Evolutionary conservation across 768 basidiomycete genomes (phyloP), one percentile per base, ranked within the genome.

Genomic region (Scleroderma citrinum): DNA sequence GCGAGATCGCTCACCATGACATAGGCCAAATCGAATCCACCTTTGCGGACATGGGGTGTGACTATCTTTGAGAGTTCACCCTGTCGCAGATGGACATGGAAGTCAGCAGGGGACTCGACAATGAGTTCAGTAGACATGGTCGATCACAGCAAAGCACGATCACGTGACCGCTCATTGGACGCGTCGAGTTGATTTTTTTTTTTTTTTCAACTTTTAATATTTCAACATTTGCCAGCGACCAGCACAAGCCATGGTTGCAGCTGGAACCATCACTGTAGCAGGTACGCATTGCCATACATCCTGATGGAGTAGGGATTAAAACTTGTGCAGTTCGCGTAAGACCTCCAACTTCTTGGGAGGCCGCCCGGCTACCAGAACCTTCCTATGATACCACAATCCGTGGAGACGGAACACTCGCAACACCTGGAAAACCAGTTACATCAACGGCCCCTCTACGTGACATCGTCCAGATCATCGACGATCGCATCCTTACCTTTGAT

Each of bases 61-160:
- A 98, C 92, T 13, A 98, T 78, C 47, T 79, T 70, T 21, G 86
- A 84, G 55, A 99, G 71, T 29, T 79, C 69, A 24, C 89, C 92
- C 64, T 98, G 92, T 36, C 96, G 82, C 24, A 99, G 82, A 67
- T 99, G 95, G 56, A 97, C 94, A 72, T 99, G 96, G 62, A 96
- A 95, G 72, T 93, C 92, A 29, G 89, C 86, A 14, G 92, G 90
- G 2, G 87, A 80, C 13, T 54, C 42, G 21, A 69, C 45, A 47
- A 48, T 55, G 50, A 56, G 35, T 6, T 4, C 46, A 37, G 48
- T 49, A 44, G 57, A 54, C 67, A 67, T 70, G 35, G 50, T 44
- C 26, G 53, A 44, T 56, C 31, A 48, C 21, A 51, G 39, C 14
- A 41, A 46, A 60, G 60, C 39, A 53, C 59, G 56, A 43, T 58